These are phyloP conservation scores for Debaryomyces prosopidis DNA, from an alignment of 805 yeast genomes.

Conservation along the genomic window DNA sequence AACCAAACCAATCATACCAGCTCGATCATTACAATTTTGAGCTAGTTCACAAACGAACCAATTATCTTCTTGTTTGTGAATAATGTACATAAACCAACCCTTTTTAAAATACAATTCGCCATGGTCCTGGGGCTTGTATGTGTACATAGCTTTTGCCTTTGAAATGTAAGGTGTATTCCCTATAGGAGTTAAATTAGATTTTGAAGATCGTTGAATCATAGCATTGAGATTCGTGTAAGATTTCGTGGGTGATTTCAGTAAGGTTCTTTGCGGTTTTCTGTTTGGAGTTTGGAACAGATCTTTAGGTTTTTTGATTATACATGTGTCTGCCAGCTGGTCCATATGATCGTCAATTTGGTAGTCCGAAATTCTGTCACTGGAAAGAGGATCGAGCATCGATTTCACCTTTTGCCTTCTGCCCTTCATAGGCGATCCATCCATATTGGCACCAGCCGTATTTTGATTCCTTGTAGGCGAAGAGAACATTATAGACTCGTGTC, in stretches of 20 bases:
- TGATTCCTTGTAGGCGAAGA: constrained; percentile 6
- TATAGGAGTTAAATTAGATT: constrained; percentile 27
- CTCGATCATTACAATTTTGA: constrained; percentile 27
- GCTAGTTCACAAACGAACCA: constrained; percentile 47
- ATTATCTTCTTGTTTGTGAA: constrained; percentile 44
- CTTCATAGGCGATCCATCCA: constrained; percentile 11
- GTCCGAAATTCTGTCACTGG: constrained; percentile 1
- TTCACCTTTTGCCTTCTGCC: constrained; percentile 17
- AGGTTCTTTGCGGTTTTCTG: constrained; percentile 16
- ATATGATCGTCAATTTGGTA: neutral
- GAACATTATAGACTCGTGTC: constrained; percentile 28
- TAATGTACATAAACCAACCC: constrained; percentile 42
- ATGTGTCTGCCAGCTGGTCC: constrained; percentile 7
- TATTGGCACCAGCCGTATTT: neutral
- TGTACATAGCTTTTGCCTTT: constrained; percentile 41
- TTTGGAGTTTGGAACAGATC: neutral
- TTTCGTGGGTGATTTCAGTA: constrained; percentile 34
- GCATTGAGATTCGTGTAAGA: constrained; percentile 34
- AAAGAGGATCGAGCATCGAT: constrained; percentile 23
- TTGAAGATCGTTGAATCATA: constrained; percentile 14
- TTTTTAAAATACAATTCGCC: constrained; percentile 43
- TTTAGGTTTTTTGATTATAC: constrained; percentile 6
- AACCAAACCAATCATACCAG: constrained; percentile 41
- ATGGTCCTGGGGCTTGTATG: constrained; percentile 40
- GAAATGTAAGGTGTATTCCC: constrained; percentile 27